Evolutionary conservation across 73 alveolate genomes (phyloP), one percentile per base, ranked within the genome.

Genomic region (Paramecium biaurelia): DNA sequence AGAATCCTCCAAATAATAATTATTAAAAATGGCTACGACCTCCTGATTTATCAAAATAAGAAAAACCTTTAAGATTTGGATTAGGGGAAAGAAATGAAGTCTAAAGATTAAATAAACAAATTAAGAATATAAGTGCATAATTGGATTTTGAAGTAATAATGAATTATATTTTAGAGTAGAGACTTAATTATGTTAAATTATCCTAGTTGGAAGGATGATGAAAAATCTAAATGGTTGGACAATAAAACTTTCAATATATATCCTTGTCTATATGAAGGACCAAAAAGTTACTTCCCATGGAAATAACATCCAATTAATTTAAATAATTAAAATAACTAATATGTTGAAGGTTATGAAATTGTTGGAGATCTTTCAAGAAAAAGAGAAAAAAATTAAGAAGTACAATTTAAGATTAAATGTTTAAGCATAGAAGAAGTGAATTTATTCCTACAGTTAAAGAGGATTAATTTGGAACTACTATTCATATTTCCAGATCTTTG

Each of bases 301-400:
- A 34, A 38, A 42, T 20, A 79, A 45, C 43, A 21, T 7, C 90
- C 90, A 1, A 38, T 79, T 5, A 79, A 79, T 79, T 47, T 30
- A 15, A 79, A 79, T 3, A 79, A 79, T 24, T 24, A 79, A 45
- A 43, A 79, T 79, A 79, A 79, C 15, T 45, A 79, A 23, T 79
- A 79, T 79, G n/a, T 79, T 1, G 90, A 79, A 12, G 90, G 90
- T 14, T 79, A 24, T 42, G 70, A 42, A 43, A 63, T 79, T 2
- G 32, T 63, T 20, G 90, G 90, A 7, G 90, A 79, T 79, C 43
- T 79, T 18, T 79, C 90, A 21, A 41, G 90, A 43, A 79, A 79
- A 45, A 41, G 90, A 79, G 70, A 43, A 14, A 79, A 79, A 34
- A 63, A 38, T 21, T 24, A 79, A 45, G 90, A 79, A 47, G 76